These are phyloP conservation scores for Stevia rebaudiana DNA, from an alignment of 140 eudicot genomes.

Conservation along the genomic window DNA sequence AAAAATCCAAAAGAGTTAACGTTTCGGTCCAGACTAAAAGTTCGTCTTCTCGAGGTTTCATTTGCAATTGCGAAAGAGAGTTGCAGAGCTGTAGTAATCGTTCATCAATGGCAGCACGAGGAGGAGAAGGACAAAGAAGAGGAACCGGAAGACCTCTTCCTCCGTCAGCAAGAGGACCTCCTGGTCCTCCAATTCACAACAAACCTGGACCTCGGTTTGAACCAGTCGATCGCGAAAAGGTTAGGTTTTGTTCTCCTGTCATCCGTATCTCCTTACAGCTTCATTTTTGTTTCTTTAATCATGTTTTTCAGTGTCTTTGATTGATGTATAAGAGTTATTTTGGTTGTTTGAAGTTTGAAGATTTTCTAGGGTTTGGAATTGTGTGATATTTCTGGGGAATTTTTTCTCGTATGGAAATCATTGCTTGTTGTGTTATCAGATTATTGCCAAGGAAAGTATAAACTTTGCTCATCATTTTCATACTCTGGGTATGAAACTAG, in stretches of 20 bases:
- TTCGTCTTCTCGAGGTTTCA: background rate
- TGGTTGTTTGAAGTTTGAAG: background rate
- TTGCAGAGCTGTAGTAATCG: background rate
- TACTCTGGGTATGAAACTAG: background rate
- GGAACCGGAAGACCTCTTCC: slow-evolving; percentile 46
- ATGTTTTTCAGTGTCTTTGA: background rate
- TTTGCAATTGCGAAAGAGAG: background rate
- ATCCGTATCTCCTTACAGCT: background rate
- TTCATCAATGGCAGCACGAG: slow-evolving; percentile 48
- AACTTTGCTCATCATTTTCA: background rate
- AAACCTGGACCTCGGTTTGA: slow-evolving; percentile 44
- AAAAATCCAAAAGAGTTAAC: background rate
- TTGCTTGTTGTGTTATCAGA: background rate
- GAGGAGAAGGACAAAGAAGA: slow-evolving; percentile 52
- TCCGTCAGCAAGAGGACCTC: slow-evolving; percentile 49
- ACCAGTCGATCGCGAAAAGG: slow-evolving; percentile 92
- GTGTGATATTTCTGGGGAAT: background rate
- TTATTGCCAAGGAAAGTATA: background rate
- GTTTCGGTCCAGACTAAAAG: background rate
- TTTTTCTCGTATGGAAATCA: background rate
- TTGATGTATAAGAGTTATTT: background rate
- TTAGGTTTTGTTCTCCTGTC: background rate
- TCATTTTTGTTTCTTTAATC: background rate
- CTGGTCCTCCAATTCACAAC: slow-evolving; percentile 43
- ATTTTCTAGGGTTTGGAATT: slow-evolving; percentile 20